Base-by-base conservation (phyloP, 1,284 basidiomycete genomes). In the Apiotrichum porosum region DNA sequence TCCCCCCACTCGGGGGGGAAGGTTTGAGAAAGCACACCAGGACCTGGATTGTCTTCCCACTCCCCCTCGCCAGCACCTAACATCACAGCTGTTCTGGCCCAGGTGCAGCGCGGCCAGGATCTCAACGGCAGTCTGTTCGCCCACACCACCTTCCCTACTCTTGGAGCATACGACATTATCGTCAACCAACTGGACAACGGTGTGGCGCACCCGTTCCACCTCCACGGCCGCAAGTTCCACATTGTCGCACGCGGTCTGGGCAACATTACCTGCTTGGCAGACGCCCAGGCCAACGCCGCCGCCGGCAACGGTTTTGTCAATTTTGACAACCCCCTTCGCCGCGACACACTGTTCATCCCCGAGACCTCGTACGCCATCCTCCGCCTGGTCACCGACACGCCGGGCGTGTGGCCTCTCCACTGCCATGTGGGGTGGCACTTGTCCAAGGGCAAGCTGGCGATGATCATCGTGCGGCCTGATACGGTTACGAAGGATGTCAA, bases 301-400 rank as follows among this genome's bases (percentile, higher is more conserved):
- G n/a, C n/a, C n/a, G n/a, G n/a, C n/a, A n/a, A n/a, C n/a, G n/a
- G n/a, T n/a, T n/a, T n/a, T n/a, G 12, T 67, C 24, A 66, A 69
- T 41, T 51, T 62, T 6, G 51, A 33, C 9, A 74, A 71, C 43
- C 72, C 73, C 10, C 49, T 72, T 13, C 61, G 73, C 18, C 57
- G 73, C 24, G 74, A 75, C 44, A 66, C 64, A n/a, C 43, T 72
- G 23, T 49, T 59, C n/a, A 61, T 75, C 9, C 47, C 60, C 5
- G 37, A 44, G 3, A 54, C 42, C 36, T 42, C 31, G 2, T 63
- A 56, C 40, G 58, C 58, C 6, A 56, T 73, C 21, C 37, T 69
- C 33, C 47, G 58, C 33, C 32, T 57, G 23, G 44, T 42, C 14
- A 54, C 52, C 17, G 58, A 60, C 44, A 50, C 51, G 34, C 55